phyloP scores from a whole-genome alignment of 2,329 filamentous ascomycete genomes.

The Alternaria atra region DNA sequence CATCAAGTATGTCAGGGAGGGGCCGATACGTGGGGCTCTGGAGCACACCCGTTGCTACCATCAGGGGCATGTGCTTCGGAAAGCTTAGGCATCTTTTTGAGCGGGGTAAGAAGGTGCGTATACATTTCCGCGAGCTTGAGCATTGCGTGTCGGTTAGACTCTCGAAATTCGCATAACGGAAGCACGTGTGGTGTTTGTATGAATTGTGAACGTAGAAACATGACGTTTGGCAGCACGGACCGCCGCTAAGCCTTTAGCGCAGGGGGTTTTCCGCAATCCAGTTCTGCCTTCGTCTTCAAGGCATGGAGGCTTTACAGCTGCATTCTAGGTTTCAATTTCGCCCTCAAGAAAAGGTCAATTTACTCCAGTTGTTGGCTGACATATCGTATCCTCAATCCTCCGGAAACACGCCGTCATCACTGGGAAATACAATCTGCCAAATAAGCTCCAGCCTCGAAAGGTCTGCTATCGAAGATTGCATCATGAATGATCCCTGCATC shows the following conservation, averaged over 20 bases:
- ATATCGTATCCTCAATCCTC: neutral
- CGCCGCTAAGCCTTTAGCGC: neutral
- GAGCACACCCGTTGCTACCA: neutral
- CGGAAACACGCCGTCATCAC: neutral
- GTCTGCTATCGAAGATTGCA: neutral
- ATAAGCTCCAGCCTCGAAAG: neutral
- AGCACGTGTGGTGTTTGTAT: neutral
- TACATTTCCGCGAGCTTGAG: neutral
- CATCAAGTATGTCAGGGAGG: neutral
- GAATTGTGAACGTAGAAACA: neutral
- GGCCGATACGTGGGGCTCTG: neutral
- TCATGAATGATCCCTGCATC: neutral
- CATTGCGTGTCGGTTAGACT: neutral
- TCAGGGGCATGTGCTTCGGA: neutral
- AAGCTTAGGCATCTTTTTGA: neutral
- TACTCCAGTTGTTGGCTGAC: neutral
- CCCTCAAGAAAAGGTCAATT: neutral
- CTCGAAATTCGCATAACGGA: neutral
- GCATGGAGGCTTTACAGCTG: neutral
- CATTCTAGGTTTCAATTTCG: neutral
- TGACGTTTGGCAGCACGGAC: neutral
- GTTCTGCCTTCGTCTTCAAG: neutral
- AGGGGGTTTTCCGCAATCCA: neutral
- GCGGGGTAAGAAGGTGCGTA: neutral
- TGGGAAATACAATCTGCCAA: neutral